A percentile compares a stretch with the other conserved stretches of the same genome.
These are phyloP conservation scores for Phytomonas sp. DNA, from an alignment of 208 protist genomes.

Conservation along the genomic window DNA sequence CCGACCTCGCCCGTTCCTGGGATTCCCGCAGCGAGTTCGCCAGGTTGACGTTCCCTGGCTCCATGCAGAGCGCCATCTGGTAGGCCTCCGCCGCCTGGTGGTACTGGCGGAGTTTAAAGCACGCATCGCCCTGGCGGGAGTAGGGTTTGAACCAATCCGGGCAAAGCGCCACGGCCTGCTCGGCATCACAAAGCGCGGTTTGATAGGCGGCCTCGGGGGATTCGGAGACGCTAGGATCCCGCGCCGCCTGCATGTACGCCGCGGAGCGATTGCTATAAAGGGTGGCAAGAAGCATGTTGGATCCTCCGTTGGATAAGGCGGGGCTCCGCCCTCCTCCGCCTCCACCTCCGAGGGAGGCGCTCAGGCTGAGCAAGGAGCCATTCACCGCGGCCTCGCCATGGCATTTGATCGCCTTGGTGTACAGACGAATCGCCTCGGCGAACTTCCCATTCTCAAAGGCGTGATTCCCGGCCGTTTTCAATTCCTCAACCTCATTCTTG, in stretches of 20 bases:
- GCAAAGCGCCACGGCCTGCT: conserved; percentile 76
- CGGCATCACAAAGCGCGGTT: conserved; percentile 84
- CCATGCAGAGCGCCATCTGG: conserved; percentile 78
- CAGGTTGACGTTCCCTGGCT: conserved; percentile 68
- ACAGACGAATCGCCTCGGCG: conserved; percentile 62
- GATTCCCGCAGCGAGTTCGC: conserved; percentile 46
- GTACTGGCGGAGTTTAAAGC: conserved; percentile 83
- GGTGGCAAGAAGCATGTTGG: conserved; percentile 44
- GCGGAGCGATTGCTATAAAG: conserved; percentile 93
- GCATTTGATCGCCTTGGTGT: conserved; percentile 69
- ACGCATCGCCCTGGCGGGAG: conserved; percentile 83
- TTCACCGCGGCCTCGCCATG: neutral
- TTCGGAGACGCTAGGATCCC: conserved; percentile 25
- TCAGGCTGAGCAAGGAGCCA: too few species aligned
- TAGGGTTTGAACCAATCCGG: conserved; percentile 92
- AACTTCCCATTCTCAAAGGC: conserved; percentile 81
- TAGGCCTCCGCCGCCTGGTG: conserved; percentile 78
- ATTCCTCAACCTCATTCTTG: conserved; percentile 22
- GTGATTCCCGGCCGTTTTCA: conserved; percentile 87
- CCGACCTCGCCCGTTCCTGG: conserved; percentile 23
- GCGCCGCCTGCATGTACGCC: conserved; percentile 64
- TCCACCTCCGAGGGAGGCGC: neutral
- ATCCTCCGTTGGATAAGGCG: neutral
- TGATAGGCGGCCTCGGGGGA: conserved; percentile 36
- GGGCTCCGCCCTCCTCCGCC: neutral